Conservation (phyloP, 352 stramenopile species). For the Phytophthora vignae region DNA sequence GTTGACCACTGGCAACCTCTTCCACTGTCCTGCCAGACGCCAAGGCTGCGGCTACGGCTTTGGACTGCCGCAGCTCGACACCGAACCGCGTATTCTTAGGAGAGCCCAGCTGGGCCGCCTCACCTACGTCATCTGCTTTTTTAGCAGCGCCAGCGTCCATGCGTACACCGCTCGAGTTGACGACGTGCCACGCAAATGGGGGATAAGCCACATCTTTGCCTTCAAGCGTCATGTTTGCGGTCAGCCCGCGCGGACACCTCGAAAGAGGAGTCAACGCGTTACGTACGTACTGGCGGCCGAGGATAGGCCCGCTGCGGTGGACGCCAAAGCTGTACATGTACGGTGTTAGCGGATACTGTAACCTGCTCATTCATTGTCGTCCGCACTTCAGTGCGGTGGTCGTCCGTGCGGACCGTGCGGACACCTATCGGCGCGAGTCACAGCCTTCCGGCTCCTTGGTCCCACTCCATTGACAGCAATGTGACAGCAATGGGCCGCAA, state of each 20-base stretch:
- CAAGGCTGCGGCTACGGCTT: not conserved
- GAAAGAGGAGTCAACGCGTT: slow-evolving; percentile 3
- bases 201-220: not conserved
- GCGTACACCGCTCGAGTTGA: slow-evolving; percentile 30
- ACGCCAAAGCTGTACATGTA: not conserved
- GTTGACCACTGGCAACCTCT: slow-evolving; percentile 27
- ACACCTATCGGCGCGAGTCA: slow-evolving; percentile 25
- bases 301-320: not conserved
- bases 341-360: no score
- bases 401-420: not conserved
- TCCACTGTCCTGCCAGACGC: slow-evolving; percentile 18
- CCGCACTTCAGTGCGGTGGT: not conserved
- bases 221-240: not conserved
- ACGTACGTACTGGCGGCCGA: not conserved
- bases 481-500: slow-evolving; percentile 7
- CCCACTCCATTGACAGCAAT: slow-evolving; percentile 21
- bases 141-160: slow-evolving; percentile 24
- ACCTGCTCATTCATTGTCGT: no score
- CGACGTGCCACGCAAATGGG: slow-evolving; percentile 6
- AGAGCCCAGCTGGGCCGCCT: slow-evolving; percentile 19
- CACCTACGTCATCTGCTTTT: slow-evolving; percentile 38
- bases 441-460: slow-evolving; percentile 26
- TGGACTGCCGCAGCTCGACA: slow-evolving; percentile 24
- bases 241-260: not conserved
- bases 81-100: slow-evolving; percentile 40